phyloP scores from a whole-genome alignment of 805 yeast species.

The Metschnikowia bowlesiae region DNA sequence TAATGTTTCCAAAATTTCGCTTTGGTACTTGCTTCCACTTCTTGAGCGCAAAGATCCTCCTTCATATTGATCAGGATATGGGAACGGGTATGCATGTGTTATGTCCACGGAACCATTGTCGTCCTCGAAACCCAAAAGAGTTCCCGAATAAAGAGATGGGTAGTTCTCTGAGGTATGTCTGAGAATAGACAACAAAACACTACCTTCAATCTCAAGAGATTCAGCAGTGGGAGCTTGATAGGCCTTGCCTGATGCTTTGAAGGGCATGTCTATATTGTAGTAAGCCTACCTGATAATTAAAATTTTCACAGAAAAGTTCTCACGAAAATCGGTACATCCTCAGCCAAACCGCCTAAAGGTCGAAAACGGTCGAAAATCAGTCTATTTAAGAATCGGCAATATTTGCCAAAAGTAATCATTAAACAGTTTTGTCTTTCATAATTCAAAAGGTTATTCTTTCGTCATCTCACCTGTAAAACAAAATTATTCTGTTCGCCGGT shows the following conservation, averaged over 20 bases:
- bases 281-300: conserved; percentile 3
- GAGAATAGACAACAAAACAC: conserved; percentile 54
- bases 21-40: conserved; percentile 63
- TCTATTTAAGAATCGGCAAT: neutral
- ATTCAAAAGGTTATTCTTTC: too few species aligned
- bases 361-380: neutral
- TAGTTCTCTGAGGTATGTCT: conserved; percentile 62
- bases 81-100: conserved; percentile 66
- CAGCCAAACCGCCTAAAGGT: neutral
- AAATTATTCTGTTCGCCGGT: too few species aligned
- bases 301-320: conserved; percentile 14
- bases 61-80: conserved; percentile 59
- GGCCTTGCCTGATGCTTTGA: conserved; percentile 17
- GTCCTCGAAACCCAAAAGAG: conserved; percentile 69
- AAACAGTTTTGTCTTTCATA: too few species aligned
- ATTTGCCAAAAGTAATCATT: neutral
- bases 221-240: conserved; percentile 35
- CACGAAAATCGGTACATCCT: conserved; percentile 13
- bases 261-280: conserved; percentile 12
- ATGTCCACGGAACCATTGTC: conserved; percentile 46
- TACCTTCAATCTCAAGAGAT: conserved; percentile 45
- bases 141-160: conserved; percentile 64
- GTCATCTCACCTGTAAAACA: too few species aligned
- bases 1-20: conserved; percentile 59
- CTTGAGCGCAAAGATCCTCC: conserved; percentile 58